Evolutionary conservation across 176 grass and related monocot genomes (phyloP).

Genomic region (Poa annua): DNA sequence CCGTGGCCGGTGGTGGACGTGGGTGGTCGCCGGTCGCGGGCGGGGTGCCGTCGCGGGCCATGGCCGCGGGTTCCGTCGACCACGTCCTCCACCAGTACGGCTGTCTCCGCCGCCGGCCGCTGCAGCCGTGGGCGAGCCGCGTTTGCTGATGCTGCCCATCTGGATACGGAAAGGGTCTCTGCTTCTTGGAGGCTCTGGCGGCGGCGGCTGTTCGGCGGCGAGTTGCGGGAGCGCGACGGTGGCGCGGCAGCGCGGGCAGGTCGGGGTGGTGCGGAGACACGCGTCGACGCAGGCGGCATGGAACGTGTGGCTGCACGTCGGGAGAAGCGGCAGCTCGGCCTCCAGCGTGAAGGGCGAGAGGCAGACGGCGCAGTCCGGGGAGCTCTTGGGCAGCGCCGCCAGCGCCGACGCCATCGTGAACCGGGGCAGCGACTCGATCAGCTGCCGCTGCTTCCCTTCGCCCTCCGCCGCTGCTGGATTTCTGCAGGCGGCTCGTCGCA

Average conservation of each 20-base stretch:
- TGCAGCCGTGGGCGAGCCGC: constrained; percentile 25
- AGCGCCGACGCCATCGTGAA: constrained; percentile 80
- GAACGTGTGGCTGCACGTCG: constrained; percentile 88
- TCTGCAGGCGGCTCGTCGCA: neutral
- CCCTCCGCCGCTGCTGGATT: neutral
- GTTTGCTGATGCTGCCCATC: constrained; percentile 84
- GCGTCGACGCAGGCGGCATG: constrained; percentile 86
- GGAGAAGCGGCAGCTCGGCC: constrained; percentile 82
- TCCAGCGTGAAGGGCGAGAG: constrained; percentile 76
- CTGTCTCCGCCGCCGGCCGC: constrained; percentile 34
- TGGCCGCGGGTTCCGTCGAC: too few species aligned
- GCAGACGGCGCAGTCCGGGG: constrained; percentile 91
- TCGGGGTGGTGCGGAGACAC: constrained; percentile 80
- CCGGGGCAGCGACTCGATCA: constrained; percentile 86
- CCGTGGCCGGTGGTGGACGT: too few species aligned
- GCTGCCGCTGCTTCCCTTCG: constrained; percentile 44
- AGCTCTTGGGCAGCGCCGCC: constrained; percentile 66
- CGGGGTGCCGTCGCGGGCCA: too few species aligned
- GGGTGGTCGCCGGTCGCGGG: too few species aligned
- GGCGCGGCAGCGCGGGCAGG: constrained; percentile 91
- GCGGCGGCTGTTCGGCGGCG: constrained; percentile 23
- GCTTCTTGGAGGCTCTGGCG: neutral
- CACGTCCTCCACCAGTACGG: too few species aligned
- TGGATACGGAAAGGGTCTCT: constrained; percentile 73
- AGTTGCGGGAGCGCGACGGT: constrained; percentile 56